Evolutionary conservation across 176 grass and related monocot genomes (phyloP), one percentile per base, ranked within the genome.

Genomic region (Canna indica): DNA sequence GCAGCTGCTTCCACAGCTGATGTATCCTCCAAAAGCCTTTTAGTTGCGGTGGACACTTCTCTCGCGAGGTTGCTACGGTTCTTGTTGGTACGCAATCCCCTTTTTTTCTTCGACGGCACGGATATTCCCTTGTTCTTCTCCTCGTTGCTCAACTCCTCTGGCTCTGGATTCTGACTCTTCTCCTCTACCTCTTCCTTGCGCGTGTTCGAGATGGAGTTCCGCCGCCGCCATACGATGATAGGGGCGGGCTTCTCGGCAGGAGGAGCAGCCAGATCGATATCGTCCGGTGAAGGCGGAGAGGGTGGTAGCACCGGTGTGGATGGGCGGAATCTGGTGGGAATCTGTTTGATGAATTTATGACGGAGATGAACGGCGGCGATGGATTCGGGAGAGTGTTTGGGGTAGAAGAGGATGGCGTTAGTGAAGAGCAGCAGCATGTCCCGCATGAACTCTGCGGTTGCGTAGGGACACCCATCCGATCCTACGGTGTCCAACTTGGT

Each of bases 401-500:
- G 87, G 78, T 71, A 91, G 85, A 88, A 96, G 76, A 96, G 80
- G 48, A 84, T 33, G 15, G 83, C 88, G 70, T 96, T 96, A 30
- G 47, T 50, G 74, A 83, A 91, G 58, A 91, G 91, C 45, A 96
- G 85, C 1, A 96, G 60, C 41, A 96, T 52, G 64, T 96, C 88
- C 36, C 78, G 91, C 75, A 85, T 91, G 81, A 96, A 84, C 76
- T 96, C 88, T n/a, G 76, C 29, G 2, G 76, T 74, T 2, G 80
- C 24, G 58, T 88, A 88, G 33, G 34, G 42, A 41, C 22, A 33
- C 13, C 57, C 42, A 14, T 47, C 46, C 75, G 25, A 47, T 27
- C 69, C 54, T 10, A 59, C 36, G 36, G 26, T 14, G 0, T 82
- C 85, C 74, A 96, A 59, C 71, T 75, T 91, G 0, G 78, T 56